Base-by-base conservation (phyloP, 805 yeast genomes). In the Starmera pachycereana region DNA sequence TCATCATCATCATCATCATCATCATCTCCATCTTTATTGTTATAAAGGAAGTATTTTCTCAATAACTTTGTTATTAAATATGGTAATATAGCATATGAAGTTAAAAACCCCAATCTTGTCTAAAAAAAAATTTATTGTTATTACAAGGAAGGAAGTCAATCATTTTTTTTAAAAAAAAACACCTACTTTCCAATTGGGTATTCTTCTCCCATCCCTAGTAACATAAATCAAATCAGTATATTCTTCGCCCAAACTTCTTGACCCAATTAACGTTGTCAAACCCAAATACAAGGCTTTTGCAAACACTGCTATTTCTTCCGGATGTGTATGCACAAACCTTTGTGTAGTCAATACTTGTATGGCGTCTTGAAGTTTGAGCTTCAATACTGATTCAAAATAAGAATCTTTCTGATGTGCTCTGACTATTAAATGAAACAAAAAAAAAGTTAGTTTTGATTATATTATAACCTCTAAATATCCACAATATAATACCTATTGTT, bases 231-330 rank as follows among this genome's bases (percentile, higher is more conserved):
- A 61, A 57, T 90, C 96, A 12, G 88, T 88, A 59, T 90, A 90
- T 60, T 90, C 97, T 56, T 90, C 97, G 1, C 98, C 98, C 25
- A 92, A 62, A 0, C 97, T 90, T 40, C 90, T 69, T 2, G 84
- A 74, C 0, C 90, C 90, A 6, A 74, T 43, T 12, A 82, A 61
- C 0, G 96, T 89, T 0, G 97, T 90, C 18, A 85, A 61, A 2
- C 71, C 58, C n/a, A 86, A 64, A 54, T 90, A 90, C 0, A 80
- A 35, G 1, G 79, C 57, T 39, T 78, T 78, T 9, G 82, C 74
- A 2, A 66, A 54, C 0, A 76, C 69, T 1, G 78, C 62, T 12
- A 88, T 65, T 48, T 80, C 85, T 35, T 74, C 71, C 2, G 82
- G 73, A 49, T 80, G 72, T 4, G 71, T 61, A 51, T 84, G 81